These are phyloP conservation scores for Penicillium cinerascens DNA, from an alignment of 495 filamentous ascomycete genomes.

Conservation along the genomic window DNA sequence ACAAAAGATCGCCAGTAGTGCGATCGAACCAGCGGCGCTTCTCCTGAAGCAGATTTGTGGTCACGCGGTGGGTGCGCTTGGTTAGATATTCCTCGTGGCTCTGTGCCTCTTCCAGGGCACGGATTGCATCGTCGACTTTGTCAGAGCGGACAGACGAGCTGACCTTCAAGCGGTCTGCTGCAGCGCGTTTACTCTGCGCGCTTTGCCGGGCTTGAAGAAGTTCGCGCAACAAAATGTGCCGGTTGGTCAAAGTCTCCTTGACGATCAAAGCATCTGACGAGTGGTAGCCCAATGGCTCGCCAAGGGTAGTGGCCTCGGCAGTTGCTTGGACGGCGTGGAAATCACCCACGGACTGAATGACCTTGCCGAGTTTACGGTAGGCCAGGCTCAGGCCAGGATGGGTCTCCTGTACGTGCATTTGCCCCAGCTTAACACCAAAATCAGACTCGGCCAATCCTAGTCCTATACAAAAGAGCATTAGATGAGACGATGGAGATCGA, in stretches of 20 bases:
- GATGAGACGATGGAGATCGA: neutral
- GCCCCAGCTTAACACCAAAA: slow-evolving; percentile 81
- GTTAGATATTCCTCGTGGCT: slow-evolving; percentile 72
- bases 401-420: slow-evolving; percentile 82
- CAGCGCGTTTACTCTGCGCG: slow-evolving; percentile 72
- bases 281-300: slow-evolving; percentile 92
- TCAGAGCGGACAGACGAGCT: slow-evolving; percentile 80
- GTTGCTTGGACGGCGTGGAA: slow-evolving; percentile 97
- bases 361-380: slow-evolving; percentile 91
- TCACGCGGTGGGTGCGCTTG: slow-evolving; percentile 82
- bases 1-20: slow-evolving; percentile 74
- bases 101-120: slow-evolving; percentile 79
- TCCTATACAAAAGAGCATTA: slow-evolving; percentile 48
- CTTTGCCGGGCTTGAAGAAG: slow-evolving; percentile 80
- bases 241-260: slow-evolving; percentile 97
- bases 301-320: slow-evolving; percentile 90
- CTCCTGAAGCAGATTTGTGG: slow-evolving; percentile 81
- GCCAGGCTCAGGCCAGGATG: slow-evolving; percentile 84
- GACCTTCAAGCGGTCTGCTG: slow-evolving; percentile 83
- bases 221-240: slow-evolving; percentile 96
- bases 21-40: slow-evolving; percentile 87
- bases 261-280: slow-evolving; percentile 96
- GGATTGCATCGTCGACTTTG: slow-evolving; percentile 95
- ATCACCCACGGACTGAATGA: slow-evolving; percentile 88
- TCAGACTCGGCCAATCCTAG: slow-evolving; percentile 91